Percentiles rank a stretch among this genome's conserved stretches.
These are phyloP conservation scores for Balakata baccata DNA, from an alignment of 345 rosid species.

Conservation along the genomic window DNA sequence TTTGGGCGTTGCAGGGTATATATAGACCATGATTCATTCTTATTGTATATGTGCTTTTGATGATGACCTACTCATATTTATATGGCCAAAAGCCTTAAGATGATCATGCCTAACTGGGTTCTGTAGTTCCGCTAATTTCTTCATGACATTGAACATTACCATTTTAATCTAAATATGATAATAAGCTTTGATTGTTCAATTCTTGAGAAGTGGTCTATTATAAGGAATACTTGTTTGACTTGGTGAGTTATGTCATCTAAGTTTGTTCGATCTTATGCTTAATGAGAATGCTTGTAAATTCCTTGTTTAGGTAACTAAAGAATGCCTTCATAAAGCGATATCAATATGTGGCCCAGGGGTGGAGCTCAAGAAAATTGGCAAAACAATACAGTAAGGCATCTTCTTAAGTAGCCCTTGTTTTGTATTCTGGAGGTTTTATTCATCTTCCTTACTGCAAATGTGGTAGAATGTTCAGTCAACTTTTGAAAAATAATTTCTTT, in stretches of 20 bases:
- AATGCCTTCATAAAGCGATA: slow-evolving; percentile 72
- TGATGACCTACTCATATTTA: background rate
- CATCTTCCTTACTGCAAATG: background rate
- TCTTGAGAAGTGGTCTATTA: slow-evolving; percentile 1
- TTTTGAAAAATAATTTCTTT: background rate
- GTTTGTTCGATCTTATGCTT: slow-evolving; percentile 4
- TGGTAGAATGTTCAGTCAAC: background rate
- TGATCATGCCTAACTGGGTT: background rate
- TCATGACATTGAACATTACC: background rate
- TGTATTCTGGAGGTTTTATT: background rate
- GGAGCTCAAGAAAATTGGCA: slow-evolving; percentile 77
- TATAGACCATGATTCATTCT: background rate
- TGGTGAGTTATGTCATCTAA: background rate
- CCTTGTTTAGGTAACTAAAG: slow-evolving; percentile 69
- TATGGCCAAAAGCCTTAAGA: background rate
- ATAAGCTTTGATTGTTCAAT: background rate
- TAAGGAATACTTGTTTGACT: background rate
- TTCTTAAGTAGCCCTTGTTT: slow-evolving; percentile 4
- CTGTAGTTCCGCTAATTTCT: background rate
- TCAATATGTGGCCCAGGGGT: slow-evolving; percentile 82
- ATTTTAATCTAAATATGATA: background rate
- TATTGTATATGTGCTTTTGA: background rate
- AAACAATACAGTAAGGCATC: slow-evolving; percentile 72
- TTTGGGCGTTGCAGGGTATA: background rate
- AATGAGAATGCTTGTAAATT: slow-evolving; percentile 16